Evolutionary conservation across 306 rosid species (phyloP), one percentile per base, ranked within the genome.

Genomic region (Arachis stenosperma): DNA sequence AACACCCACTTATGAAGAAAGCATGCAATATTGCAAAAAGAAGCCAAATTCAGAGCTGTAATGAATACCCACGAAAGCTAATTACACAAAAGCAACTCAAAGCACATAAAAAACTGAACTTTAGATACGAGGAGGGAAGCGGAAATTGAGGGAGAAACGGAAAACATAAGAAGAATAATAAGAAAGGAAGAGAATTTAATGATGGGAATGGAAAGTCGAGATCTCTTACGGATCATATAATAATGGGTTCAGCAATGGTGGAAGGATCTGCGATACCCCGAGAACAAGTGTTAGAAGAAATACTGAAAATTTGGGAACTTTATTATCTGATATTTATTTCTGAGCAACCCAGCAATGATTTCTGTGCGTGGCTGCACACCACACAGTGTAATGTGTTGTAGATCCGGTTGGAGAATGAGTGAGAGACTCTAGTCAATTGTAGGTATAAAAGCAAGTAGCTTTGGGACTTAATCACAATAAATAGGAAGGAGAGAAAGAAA

Each of bases 161-260:
- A 22, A 2, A 42, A 36, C 2, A 15, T 2, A 15, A 61, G 15
- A 55, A 56, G 53, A 58, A 58, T 30, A 55, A 14, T 10, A 50
- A 76, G 39, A 40, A 51, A 22, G 27, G 61, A 27, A 63, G n/a
- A 27, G 36, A 75, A 61, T 12, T 63, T 13, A 29, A 69, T 8
- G 62, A 39, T 30, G 58, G 53, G 36, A 46, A 14, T n/a, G 7
- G 43, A 66, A 9, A 77, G 69, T 7, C 10, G 22, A 80, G 87
- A 86, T 71, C 81, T 71, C 88, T 69, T 64, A 86, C 90, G 65
- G 78, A 72, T 84, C 78, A 75, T 75, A 75, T 14, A 74, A 74
- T 62, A 58, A 0, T 17, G 79, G 33, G 63, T 33, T 54, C 47
- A 63, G 44, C 61, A 80, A 54, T 60, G 33, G 77, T 9, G 57